phyloP scores from a whole-genome alignment of 2,329 filamentous ascomycete species.

The Apiospora aurea region DNA sequence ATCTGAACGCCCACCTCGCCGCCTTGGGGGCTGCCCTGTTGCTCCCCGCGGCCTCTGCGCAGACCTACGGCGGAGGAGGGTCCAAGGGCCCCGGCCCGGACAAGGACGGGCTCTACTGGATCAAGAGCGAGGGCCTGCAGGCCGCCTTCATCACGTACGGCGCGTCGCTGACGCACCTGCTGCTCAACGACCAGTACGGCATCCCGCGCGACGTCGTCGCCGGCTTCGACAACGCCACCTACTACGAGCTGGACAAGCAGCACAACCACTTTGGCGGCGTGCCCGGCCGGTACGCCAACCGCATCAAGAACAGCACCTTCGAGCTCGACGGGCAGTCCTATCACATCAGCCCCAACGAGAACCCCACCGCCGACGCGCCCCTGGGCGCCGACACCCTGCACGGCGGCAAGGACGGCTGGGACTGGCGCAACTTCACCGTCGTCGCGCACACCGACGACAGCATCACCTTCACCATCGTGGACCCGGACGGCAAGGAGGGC shows the following conservation, averaged over 20 bases:
- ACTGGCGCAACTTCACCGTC: conserved; percentile 80
- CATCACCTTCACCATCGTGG: conserved; percentile 79
- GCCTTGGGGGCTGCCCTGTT: conserved; percentile 43
- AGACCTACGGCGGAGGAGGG: conserved; percentile 27
- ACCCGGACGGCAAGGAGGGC: conserved; percentile 75
- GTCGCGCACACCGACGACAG: conserved; percentile 69
- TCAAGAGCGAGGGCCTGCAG: conserved; percentile 70
- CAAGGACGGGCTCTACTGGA: conserved; percentile 73
- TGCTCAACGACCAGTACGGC: conserved; percentile 73
- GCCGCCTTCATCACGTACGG: conserved; percentile 78
- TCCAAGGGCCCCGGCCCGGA: conserved; percentile 51
- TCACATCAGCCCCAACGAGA: conserved; percentile 69
- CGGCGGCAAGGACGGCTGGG: conserved; percentile 76
- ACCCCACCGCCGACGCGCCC: conserved; percentile 57
- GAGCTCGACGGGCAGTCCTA: conserved; percentile 69
- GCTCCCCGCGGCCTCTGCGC: conserved; percentile 38
- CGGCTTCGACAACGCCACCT: conserved; percentile 78
- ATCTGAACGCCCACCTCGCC: conserved; percentile 37
- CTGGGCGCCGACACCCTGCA: conserved; percentile 70
- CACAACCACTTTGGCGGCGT: conserved; percentile 78
- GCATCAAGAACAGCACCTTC: conserved; percentile 80
- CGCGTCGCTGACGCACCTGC: conserved; percentile 74
- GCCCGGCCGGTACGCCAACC: conserved; percentile 80
- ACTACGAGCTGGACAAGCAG: conserved; percentile 68
- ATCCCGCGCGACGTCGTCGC: conserved; percentile 73